Conservation (phyloP, 257 asterid species). For the Euphrasia confusa region DNA sequence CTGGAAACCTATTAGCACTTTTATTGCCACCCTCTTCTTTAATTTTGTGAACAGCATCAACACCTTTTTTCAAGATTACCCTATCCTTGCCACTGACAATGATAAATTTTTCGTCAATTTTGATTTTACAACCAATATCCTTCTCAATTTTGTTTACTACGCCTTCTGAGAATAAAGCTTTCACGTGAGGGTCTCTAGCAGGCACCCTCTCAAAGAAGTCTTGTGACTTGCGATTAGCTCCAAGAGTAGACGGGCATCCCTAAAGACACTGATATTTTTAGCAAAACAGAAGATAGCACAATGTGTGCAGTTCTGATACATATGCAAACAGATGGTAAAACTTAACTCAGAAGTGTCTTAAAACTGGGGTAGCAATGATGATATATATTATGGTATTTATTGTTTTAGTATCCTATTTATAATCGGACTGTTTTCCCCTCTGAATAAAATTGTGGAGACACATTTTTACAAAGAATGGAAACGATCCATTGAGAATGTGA, state of each 20-base stretch:
- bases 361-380: constrained; percentile 6
- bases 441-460: neutral
- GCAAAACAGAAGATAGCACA: constrained; percentile 17
- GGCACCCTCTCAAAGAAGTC: constrained; percentile 96
- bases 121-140: constrained; percentile 90
- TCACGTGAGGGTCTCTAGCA: constrained; percentile 86
- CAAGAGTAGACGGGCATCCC: constrained; percentile 99
- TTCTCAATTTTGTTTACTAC: constrained; percentile 82
- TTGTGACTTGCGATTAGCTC: constrained; percentile 91
- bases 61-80: constrained; percentile 79
- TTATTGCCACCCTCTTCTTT: constrained; percentile 66
- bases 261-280: constrained; percentile 28
- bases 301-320: neutral
- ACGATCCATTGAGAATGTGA: neutral
- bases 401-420: neutral
- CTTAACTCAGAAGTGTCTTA: constrained; percentile 1
- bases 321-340: constrained; percentile 7
- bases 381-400: neutral
- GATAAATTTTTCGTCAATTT: constrained; percentile 87
- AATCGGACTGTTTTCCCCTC: neutral
- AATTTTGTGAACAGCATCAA: constrained; percentile 84
- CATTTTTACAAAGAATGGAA: constrained; percentile 7
- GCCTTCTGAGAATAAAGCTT: constrained; percentile 74
- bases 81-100: constrained; percentile 97
- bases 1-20: constrained; percentile 54